Evolutionary conservation across 2,329 filamentous ascomycete species (phyloP).

Genomic region (Purpureocillium takamizusanense): DNA sequence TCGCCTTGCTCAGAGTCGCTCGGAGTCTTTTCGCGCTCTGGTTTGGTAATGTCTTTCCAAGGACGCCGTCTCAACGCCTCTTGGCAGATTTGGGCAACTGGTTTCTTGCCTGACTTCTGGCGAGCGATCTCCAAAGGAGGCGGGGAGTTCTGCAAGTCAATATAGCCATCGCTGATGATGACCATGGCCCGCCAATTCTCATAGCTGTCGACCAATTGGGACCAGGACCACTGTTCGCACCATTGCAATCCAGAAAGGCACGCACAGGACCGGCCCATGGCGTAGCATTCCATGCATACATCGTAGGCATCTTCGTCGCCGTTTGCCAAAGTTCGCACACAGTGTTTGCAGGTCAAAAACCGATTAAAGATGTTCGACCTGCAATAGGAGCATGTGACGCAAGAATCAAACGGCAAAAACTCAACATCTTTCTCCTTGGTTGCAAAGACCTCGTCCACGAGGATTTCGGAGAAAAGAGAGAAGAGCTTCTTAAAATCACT

Average conservation of each 20-base stretch:
- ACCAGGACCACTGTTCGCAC: conserved; percentile 91
- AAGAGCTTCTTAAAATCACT: conserved; percentile 79
- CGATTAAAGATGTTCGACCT: conserved; percentile 95
- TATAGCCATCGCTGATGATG: conserved; percentile 60
- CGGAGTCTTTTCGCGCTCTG: conserved; percentile 36
- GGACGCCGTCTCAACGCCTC: conserved; percentile 73
- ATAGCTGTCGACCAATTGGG: conserved; percentile 66
- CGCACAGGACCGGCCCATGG: conserved; percentile 88
- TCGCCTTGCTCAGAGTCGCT: conserved; percentile 49
- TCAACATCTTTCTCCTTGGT: conserved; percentile 65
- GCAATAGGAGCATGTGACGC: conserved; percentile 93
- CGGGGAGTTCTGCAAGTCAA: conserved; percentile 57
- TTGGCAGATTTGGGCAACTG: conserved; percentile 87
- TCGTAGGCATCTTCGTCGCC: conserved; percentile 83
- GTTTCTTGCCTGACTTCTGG: conserved; percentile 60
- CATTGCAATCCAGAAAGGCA: conserved; percentile 81
- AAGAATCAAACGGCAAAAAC: conserved; percentile 74
- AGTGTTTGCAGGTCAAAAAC: conserved; percentile 86
- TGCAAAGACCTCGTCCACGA: conserved; percentile 81
- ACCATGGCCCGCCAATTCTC: conserved; percentile 76
- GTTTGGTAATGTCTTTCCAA: conserved; percentile 71
- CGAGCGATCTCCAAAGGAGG: conserved; percentile 62
- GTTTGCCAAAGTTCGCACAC: conserved; percentile 56
- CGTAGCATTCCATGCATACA: conserved; percentile 96
- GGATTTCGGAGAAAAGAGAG: conserved; percentile 63